Evolutionary conservation across 768 basidiomycete species (phyloP).

Genomic region (Mycena alexandri): DNA sequence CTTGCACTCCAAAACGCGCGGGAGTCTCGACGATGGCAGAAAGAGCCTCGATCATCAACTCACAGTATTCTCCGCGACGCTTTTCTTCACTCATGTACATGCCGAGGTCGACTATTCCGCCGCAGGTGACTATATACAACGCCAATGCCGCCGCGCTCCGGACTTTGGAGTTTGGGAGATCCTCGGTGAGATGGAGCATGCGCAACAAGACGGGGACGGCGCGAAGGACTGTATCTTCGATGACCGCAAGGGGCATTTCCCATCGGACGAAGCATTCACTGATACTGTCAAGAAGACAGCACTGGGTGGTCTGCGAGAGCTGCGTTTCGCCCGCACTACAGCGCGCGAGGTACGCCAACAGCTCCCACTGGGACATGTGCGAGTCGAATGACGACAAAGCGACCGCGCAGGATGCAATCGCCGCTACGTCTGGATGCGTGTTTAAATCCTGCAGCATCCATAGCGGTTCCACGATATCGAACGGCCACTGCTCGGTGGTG

Average conservation of each 20-base stretch:
- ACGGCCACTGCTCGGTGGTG: constrained; percentile 51
- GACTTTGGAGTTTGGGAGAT: constrained; percentile 44
- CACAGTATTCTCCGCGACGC: constrained; percentile 46
- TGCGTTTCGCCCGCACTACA: constrained; percentile 48
- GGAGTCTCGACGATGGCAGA: constrained; percentile 49
- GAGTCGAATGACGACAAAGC: constrained; percentile 53
- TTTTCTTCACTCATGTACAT: constrained; percentile 46
- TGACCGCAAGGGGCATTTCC: constrained; percentile 53
- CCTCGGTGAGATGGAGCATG: constrained; percentile 48
- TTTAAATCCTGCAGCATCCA: constrained; percentile 48
- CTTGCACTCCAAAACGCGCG: constrained; percentile 47
- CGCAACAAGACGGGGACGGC: constrained; percentile 53
- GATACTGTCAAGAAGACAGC: constrained; percentile 56
- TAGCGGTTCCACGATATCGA: constrained; percentile 50
- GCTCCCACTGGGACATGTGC: constrained; percentile 50
- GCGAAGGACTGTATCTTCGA: constrained; percentile 49
- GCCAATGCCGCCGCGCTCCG: constrained; percentile 49
- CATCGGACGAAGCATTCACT: constrained; percentile 52
- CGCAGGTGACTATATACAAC: constrained; percentile 47
- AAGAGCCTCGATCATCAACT: constrained; percentile 50
- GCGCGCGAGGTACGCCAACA: constrained; percentile 50
- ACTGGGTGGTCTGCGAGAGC: constrained; percentile 48
- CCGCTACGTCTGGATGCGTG: constrained; percentile 47
- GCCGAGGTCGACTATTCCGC: constrained; percentile 42
- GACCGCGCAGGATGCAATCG: constrained; percentile 52